Percentiles rank a stretch among this genome's conserved stretches.
These are phyloP conservation scores for Cordyceps fumosorosea DNA, from an alignment of 2,329 filamentous ascomycete genomes.

Conservation along the genomic window DNA sequence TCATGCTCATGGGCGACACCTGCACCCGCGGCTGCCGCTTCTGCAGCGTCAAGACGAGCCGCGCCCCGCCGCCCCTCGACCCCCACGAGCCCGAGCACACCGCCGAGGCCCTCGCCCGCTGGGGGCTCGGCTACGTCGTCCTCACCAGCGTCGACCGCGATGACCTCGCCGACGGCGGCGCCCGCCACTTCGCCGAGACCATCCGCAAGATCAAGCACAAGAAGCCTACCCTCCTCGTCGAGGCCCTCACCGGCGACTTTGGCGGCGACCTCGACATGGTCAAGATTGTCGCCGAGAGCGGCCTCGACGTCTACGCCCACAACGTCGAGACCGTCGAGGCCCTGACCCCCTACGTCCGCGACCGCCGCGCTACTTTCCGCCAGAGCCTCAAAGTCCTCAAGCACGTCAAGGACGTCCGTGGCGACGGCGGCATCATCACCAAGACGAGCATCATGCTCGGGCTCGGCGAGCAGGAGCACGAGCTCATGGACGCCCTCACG, in stretches of 20 bases:
- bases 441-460: slow-evolving; percentile 98
- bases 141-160: slow-evolving; percentile 91
- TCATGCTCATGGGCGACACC: slow-evolving; percentile 99
- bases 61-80: slow-evolving; percentile 71
- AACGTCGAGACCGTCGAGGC: slow-evolving; percentile 94
- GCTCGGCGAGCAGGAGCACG: slow-evolving; percentile 82
- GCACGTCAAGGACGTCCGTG: slow-evolving; percentile 70
- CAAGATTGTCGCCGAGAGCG: slow-evolving; percentile 72
- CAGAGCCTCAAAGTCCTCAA: slow-evolving; percentile 76
- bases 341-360: slow-evolving; percentile 82
- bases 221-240: slow-evolving; percentile 68
- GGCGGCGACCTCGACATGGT: slow-evolving; percentile 83
- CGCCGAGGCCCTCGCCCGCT: slow-evolving; percentile 83
- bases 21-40: slow-evolving; percentile 95
- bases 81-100: slow-evolving; percentile 96
- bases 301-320: slow-evolving; percentile 93
- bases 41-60: slow-evolving; percentile 90
- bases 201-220: slow-evolving; percentile 89
- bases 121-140: slow-evolving; percentile 95
- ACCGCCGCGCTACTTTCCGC: slow-evolving; percentile 81
- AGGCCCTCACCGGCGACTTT: slow-evolving; percentile 85
- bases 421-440: slow-evolving; percentile 72
- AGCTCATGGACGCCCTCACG: slow-evolving; percentile 72
- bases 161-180: slow-evolving; percentile 82
- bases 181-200: slow-evolving; percentile 85